Conservation (phyloP, 768 basidiomycete species). For the Tylopilus rubrobrunneus region DNA sequence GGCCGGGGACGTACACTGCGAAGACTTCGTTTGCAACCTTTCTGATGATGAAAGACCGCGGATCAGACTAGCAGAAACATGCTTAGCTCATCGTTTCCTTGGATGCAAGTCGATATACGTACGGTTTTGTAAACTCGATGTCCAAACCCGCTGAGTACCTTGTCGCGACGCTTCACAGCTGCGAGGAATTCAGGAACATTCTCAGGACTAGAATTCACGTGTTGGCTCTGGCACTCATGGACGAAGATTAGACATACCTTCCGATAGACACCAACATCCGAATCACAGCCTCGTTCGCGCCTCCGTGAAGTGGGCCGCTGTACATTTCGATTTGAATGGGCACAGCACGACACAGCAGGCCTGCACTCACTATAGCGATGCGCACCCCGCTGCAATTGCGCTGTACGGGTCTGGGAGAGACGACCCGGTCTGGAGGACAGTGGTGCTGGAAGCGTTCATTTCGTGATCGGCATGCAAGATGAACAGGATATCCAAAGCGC, state of each 20-base stretch:
- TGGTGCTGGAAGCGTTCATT: slow-evolving; percentile 81
- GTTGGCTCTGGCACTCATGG: not conserved
- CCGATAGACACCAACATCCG: slow-evolving; percentile 91
- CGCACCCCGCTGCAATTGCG: slow-evolving; percentile 84
- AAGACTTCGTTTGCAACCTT: slow-evolving; percentile 92
- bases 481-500: slow-evolving; percentile 85
- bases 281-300: slow-evolving; percentile 92
- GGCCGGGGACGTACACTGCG: slow-evolving; percentile 53
- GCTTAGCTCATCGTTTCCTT: not conserved
- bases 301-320: slow-evolving; percentile 46
- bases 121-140: slow-evolving; percentile 82
- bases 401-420: slow-evolving; percentile 90
- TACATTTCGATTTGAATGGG: not conserved
- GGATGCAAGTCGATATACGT: slow-evolving; percentile 15
- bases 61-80: slow-evolving; percentile 61
- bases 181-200: slow-evolving; percentile 85
- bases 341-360: not conserved
- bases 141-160: slow-evolving; percentile 86
- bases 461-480: slow-evolving; percentile 90
- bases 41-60: slow-evolving; percentile 85
- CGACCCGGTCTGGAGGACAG: slow-evolving; percentile 83
- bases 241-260: slow-evolving; percentile 42
- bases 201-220: slow-evolving; percentile 48
- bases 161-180: slow-evolving; percentile 83
- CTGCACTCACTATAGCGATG: slow-evolving; percentile 76